These are phyloP conservation scores for Neltuma alba DNA, from an alignment of 306 rosid species.

Conservation along the genomic window DNA sequence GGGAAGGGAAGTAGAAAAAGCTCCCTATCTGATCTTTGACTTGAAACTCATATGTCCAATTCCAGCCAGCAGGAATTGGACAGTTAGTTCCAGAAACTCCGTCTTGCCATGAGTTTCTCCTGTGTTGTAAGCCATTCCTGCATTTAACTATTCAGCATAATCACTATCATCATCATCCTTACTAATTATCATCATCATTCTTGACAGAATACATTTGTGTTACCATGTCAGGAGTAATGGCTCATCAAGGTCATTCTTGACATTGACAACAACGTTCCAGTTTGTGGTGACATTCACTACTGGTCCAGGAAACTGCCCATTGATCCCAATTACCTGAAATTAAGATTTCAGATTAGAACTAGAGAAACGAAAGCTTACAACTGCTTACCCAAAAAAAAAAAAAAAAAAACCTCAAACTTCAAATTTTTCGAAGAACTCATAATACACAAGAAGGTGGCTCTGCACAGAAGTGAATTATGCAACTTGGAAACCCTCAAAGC, in stretches of 20 bases:
- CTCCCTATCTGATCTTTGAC: constrained; percentile 98
- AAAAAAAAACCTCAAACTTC: neutral
- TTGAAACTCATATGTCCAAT: constrained; percentile 94
- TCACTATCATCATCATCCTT: constrained; percentile 40
- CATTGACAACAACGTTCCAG: constrained; percentile 92
- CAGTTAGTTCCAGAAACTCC: constrained; percentile 95
- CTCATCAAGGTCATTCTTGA: constrained; percentile 87
- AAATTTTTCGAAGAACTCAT: neutral
- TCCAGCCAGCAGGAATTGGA: constrained; percentile 99
- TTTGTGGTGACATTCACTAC: constrained; percentile 82
- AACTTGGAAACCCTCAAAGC: neutral
- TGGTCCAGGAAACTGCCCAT: constrained; percentile 83
- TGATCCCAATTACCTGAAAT: constrained; percentile 82
- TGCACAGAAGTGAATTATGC: neutral
- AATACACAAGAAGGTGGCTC: neutral
- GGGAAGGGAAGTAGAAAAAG: constrained; percentile 91
- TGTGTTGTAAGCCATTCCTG: constrained; percentile 86
- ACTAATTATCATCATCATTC: constrained; percentile 10
- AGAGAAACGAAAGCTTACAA: neutral
- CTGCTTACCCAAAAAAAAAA: neutral
- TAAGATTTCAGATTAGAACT: constrained; percentile 17
- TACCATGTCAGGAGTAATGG: constrained; percentile 93
- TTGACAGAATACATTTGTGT: constrained; percentile 26
- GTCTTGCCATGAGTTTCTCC: constrained; percentile 96
- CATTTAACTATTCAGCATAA: constrained; percentile 49